These are phyloP conservation scores for Linderina pennispora DNA, from an alignment of 192 early-diverging fungal genomes.

Conservation along the genomic window DNA sequence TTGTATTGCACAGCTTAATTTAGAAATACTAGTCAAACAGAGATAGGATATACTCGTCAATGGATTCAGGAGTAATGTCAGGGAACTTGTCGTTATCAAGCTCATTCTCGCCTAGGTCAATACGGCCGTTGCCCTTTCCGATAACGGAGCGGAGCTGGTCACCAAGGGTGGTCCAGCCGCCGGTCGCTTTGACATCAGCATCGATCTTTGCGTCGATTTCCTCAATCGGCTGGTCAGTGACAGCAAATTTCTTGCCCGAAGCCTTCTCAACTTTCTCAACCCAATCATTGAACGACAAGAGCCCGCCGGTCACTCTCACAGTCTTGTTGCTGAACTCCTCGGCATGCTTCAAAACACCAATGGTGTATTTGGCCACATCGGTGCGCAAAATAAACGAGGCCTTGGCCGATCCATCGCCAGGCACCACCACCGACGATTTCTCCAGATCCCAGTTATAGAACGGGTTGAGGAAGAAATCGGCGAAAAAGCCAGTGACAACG, in stretches of 20 bases:
- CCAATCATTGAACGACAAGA: not conserved
- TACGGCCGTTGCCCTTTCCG: not conserved
- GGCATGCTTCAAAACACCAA: not conserved
- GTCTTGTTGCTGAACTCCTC: conserved; percentile 1
- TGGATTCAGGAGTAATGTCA: not conserved
- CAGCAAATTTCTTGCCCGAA: not conserved
- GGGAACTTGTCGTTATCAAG: not conserved
- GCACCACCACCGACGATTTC: not conserved
- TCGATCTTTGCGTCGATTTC: not conserved
- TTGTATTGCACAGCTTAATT: no score
- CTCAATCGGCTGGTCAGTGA: not conserved
- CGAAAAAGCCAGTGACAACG: not conserved
- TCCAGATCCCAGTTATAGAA: not conserved
- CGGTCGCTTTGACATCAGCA: not conserved
- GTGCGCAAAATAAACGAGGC: not conserved
- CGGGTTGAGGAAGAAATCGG: not conserved
- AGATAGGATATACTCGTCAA: not conserved
- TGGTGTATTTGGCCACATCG: conserved; percentile 1
- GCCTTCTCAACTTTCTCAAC: not conserved
- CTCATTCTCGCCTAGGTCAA: not conserved
- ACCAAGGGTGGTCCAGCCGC: not conserved
- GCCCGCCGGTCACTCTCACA: not conserved
- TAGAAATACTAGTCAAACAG: no score
- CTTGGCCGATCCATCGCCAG: not conserved
- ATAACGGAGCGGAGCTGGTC: not conserved